Evolutionary conservation across 1,284 basidiomycete genomes (phyloP), one percentile per base, ranked within the genome.

Genomic region (Leucoagaricus sp.): DNA sequence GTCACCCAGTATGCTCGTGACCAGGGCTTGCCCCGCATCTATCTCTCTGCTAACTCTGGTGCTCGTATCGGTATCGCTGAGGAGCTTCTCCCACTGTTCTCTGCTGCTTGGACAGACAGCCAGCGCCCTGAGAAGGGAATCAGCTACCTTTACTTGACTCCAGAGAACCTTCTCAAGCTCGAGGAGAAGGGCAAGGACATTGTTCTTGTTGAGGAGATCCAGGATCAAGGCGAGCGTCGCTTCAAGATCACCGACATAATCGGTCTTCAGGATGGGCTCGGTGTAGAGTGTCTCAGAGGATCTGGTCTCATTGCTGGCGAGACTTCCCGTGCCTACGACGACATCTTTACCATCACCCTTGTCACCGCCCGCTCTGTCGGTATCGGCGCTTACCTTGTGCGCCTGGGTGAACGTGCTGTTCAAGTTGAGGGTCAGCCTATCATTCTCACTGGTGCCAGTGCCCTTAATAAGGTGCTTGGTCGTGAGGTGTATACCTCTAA

Each of bases 341-440:
- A 98, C 71, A 98, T 99, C 72, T 99, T 99, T 81, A 99, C 97
- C 51, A 96, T 98, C 72, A 99, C 97, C 19, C 87, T 99, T 67
- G 96, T 99, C 65, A 98, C 96, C 42, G 97, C 96, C 64, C 93
- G 97, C 55, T 98, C 96, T 4, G 97, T 99, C 65, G 97, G 97
- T 76, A 99, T 99, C 67, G 97, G 97, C 69, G 97, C 97, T 36
- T 99, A 99, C 75, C 91, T 99, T 57, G 96, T 99, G 57, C 94
- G 97, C 66, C 86, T 99, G 40, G 97, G 97, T 66, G 93, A 99
- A 78, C 91, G 97, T 67, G 93, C 97, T 3, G 94, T 99, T 51
- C 97, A 99, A 74, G 97, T 99, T 55, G 97, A 98, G 75, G 96
- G 96, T 48, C 96, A 98, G 69, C 97, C 97, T 1, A 98, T 99